Evolutionary conservation across 805 yeast genomes (phyloP), one percentile per base, ranked within the genome.

Genomic region (Kuraishia ogatae): DNA sequence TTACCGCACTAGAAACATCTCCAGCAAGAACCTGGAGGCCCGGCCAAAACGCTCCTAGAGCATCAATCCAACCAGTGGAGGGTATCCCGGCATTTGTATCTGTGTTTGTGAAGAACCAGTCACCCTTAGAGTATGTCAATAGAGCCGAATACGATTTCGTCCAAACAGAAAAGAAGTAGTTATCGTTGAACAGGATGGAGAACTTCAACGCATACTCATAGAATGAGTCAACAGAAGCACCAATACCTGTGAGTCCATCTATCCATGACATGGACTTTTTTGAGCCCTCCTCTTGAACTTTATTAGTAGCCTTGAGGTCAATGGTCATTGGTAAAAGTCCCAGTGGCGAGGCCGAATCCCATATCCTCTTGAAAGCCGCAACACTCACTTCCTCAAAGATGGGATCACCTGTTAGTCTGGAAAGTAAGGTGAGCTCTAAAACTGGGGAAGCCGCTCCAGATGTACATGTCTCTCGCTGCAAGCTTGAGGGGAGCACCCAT

Each of bases 151-250:
- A 86, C 0, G 89, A 76, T 1, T 70, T 68, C 20, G 74, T 64
- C 89, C 92, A 91, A 56, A 90, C 76, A 2, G 71, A 64, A 46
- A 66, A 63, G 46, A 82, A 69, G 13, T 74, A 71, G 15, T 72
- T 72, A 60, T 86, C 87, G 63, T 87, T 82, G 57, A 91, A 89
- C 15, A 92, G 64, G 11, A 92, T 78, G 1, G 91, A 73, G 21
- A 84, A 83, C 65, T 92, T 92, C 48, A 89, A 75, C 0, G 96
- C 87, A 68, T 91, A 89, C 64, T 92, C 98, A 65, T 85, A 92
- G 63, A 89, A 89, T 0, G 97, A 89, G 68, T 92, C 98, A 17
- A 89, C 80, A 1, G 96, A 87, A 0, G 97, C 97, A 1, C 98
- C 97, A 10, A 88, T 77, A 0, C 97, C 97, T 0, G 94, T 81